Evolutionary conservation across 805 yeast species (phyloP), one percentile per base, ranked within the genome.

Genomic region (Yarrowia bubula): DNA sequence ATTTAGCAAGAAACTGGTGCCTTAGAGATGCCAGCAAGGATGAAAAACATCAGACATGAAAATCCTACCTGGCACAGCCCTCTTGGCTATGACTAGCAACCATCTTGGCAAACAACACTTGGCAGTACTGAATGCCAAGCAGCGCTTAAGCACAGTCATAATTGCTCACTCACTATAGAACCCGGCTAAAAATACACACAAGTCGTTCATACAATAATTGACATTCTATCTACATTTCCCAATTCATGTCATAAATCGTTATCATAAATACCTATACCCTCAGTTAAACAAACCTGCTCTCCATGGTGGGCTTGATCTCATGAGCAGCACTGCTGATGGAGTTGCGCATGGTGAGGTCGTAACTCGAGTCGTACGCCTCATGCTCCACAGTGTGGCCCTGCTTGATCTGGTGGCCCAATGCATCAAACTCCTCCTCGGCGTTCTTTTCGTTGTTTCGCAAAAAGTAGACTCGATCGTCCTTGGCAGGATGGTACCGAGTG

Each of bases 381-480:
- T 41, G 39, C 41, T 55, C 62, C 48, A 41, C 38, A 2, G 28
- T 88, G 43, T 58, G 64, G n/a, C 64, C 64, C 22, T 43, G 22
- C 51, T 58, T 32, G 41, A 58, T 58, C 58, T 61, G 42, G 31
- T 87, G 88, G 28, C 92, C 92, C 64, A 88, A 80, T 1, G 89
- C 93, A 73, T 84, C 84, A 68, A 88, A 80, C 75, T 88, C 93
- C 68, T 86, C 78, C 67, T 81, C 86, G 33, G 55, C 65, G 66
- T 68, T 65, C 64, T 69, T 67, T 65, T 70, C 69, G 31, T 66
- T 66, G 31, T 67, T 75, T 67, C 68, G 95, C 43, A 76, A 72
- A 85, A 92, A 92, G 9, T 97, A 90, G 22, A 91, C 86, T 83
- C 98, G 86, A 75, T 92, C 97, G 76, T 92, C 98, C 71, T 81